Conservation (phyloP, 164 flowering plant species). For the Echeveria elegans region DNA sequence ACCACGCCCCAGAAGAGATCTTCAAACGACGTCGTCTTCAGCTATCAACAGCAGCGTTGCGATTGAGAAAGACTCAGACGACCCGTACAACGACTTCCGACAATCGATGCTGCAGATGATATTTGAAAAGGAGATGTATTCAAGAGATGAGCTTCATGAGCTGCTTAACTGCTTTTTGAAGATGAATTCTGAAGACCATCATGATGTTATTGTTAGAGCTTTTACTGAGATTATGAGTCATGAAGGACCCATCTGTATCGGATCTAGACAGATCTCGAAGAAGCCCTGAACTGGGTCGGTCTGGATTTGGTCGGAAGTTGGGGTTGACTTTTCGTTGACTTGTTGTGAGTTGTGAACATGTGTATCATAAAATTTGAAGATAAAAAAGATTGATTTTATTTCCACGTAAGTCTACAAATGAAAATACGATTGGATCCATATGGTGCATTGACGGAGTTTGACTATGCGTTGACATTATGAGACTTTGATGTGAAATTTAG, state of each 20-base stretch:
- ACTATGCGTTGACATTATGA: not conserved
- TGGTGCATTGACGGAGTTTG: not conserved
- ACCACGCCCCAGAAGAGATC: not conserved
- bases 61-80: not conserved
- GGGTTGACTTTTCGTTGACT: too few relatives aligned
- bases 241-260: not conserved
- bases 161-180: constrained; percentile 8
- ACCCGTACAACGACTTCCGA: constrained; percentile 7
- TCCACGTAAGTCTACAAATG: not conserved
- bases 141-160: constrained; percentile 4
- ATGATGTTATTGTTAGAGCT: constrained; percentile 6
- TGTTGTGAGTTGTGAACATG: too few relatives aligned
- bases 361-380: too few relatives aligned
- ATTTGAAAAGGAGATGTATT: constrained; percentile 8
- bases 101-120: constrained; percentile 11
- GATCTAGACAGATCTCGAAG: not conserved
- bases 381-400: too few relatives aligned
- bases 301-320: not conserved
- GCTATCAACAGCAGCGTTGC: constrained; percentile 1
- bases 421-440: not conserved
- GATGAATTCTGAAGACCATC: constrained; percentile 3
- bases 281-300: not conserved
- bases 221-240: constrained; percentile 7
- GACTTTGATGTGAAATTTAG: not conserved
- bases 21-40: not conserved